phyloP scores from a whole-genome alignment of 345 rosid genomes.

The Lagerstroemia speciosa region DNA sequence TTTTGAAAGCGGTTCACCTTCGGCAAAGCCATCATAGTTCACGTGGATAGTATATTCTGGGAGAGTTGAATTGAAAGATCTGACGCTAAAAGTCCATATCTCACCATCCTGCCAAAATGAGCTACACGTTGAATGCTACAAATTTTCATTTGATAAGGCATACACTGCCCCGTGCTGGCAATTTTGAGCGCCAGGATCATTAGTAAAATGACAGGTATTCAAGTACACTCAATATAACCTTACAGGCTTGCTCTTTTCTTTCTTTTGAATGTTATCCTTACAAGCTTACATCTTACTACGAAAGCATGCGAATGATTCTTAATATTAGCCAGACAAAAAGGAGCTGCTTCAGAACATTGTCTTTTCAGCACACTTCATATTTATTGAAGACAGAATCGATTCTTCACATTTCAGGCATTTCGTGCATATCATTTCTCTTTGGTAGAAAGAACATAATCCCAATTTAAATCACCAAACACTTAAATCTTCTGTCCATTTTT shows the following conservation, averaged over 20 bases:
- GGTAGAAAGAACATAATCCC: not conserved
- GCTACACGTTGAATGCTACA: too few relatives aligned
- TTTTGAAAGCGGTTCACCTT: slow-evolving; percentile 37
- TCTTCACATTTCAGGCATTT: not conserved
- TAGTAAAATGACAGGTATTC: not conserved
- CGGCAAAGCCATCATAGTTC: slow-evolving; percentile 93
- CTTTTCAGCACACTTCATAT: not conserved
- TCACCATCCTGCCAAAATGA: slow-evolving; percentile 65
- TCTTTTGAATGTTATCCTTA: too few relatives aligned
- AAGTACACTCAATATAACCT: not conserved
- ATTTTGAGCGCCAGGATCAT: not conserved
- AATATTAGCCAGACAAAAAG: not conserved
- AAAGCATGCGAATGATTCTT: not conserved
- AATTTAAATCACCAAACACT: not conserved
- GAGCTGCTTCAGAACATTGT: not conserved
- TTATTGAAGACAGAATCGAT: not conserved
- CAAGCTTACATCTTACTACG: not conserved
- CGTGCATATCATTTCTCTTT: not conserved
- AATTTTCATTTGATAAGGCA: not conserved
- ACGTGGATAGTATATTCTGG: slow-evolving; percentile 82
- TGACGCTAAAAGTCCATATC: slow-evolving; percentile 89
- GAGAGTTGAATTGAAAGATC: slow-evolving; percentile 61
- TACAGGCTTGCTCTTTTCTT: too few relatives aligned
- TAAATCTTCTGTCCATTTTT: not conserved
- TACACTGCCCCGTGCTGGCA: not conserved